Conservation (phyloP, 805 yeast species). For the Candida easanensis region DNA sequence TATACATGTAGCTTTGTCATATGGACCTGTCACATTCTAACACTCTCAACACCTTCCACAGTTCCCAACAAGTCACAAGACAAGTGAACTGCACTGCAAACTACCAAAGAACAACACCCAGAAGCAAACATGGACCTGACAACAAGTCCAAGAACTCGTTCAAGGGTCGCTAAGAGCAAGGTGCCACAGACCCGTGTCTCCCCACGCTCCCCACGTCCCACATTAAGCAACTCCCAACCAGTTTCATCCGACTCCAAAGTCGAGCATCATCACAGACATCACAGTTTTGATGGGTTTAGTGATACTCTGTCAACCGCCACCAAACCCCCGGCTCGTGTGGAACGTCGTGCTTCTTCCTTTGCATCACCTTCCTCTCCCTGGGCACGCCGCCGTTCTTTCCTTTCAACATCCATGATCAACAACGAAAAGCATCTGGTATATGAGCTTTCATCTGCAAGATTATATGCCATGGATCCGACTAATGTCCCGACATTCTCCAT, state of each 20-base stretch:
- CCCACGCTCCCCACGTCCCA: constrained; percentile 6
- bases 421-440: constrained; percentile 55
- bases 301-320: neutral
- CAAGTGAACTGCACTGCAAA: too few relatives aligned
- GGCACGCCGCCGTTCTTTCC: constrained; percentile 53
- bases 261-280: constrained; percentile 7
- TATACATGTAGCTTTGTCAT: neutral
- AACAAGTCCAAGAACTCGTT: constrained; percentile 1
- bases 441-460: constrained; percentile 31
- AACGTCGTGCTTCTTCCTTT: constrained; percentile 19
- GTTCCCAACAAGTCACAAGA: neutral
- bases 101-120: neutral
- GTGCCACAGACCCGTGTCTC: neutral
- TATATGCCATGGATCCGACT: constrained; percentile 1
- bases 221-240: neutral
- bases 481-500: constrained; percentile 36
- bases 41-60: neutral
- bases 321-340: neutral
- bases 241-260: neutral
- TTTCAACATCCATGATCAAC: constrained; percentile 55
- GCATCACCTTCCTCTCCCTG: constrained; percentile 29
- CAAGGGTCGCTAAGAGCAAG: constrained; percentile 1
- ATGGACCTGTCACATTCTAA: neutral
- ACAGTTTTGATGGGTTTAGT: constrained; percentile 2
- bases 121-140: neutral